Percentiles rank a stretch among this genome's conserved stretches.
phyloP scores from a whole-genome alignment of 345 rosid genomes.

The Limnanthes douglasii region DNA sequence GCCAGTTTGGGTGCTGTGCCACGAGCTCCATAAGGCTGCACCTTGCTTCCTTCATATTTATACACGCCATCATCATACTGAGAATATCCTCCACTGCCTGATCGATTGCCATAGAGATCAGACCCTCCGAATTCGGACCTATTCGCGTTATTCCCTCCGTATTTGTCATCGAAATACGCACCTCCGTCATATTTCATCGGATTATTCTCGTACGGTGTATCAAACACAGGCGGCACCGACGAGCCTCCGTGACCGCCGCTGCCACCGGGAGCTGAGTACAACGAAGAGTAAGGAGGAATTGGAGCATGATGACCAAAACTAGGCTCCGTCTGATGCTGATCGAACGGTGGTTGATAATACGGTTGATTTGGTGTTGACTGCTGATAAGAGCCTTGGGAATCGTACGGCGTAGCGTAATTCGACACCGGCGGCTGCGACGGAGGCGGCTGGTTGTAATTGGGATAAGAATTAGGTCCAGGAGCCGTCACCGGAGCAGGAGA shows the following conservation, averaged over 20 bases:
- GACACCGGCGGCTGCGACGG: slow-evolving; percentile 15
- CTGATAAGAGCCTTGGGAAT: slow-evolving; percentile 57
- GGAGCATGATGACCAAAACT: slow-evolving; percentile 12
- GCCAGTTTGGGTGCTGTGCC: slow-evolving; percentile 83
- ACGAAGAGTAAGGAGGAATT: slow-evolving; percentile 23
- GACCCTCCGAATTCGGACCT: slow-evolving; percentile 45
- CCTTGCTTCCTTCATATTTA: slow-evolving; percentile 77
- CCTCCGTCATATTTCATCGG: slow-evolving; percentile 41
- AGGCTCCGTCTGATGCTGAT: slow-evolving; percentile 42
- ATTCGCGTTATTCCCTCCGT: slow-evolving; percentile 22
- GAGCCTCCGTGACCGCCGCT: slow-evolving; percentile 18
- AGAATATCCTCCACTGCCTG: slow-evolving; percentile 30
- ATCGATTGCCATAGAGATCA: slow-evolving; percentile 45
- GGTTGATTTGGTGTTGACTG: slow-evolving; percentile 27
- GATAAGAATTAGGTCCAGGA: slow-evolving; percentile 17
- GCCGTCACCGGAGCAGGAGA: slow-evolving; percentile 11
- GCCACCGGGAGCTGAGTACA: slow-evolving; percentile 24
- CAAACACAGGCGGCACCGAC: slow-evolving; percentile 26
- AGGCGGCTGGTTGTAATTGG: slow-evolving; percentile 22
- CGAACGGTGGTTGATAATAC: slow-evolving; percentile 39
- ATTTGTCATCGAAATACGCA: slow-evolving; percentile 29
- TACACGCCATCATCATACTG: slow-evolving; percentile 62
- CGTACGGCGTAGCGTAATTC: no score
- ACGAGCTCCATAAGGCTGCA: slow-evolving; percentile 89
- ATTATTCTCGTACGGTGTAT: slow-evolving; percentile 31